Base-by-base conservation (phyloP, 768 basidiomycete genomes). In the Suillus ampliporus region DNA sequence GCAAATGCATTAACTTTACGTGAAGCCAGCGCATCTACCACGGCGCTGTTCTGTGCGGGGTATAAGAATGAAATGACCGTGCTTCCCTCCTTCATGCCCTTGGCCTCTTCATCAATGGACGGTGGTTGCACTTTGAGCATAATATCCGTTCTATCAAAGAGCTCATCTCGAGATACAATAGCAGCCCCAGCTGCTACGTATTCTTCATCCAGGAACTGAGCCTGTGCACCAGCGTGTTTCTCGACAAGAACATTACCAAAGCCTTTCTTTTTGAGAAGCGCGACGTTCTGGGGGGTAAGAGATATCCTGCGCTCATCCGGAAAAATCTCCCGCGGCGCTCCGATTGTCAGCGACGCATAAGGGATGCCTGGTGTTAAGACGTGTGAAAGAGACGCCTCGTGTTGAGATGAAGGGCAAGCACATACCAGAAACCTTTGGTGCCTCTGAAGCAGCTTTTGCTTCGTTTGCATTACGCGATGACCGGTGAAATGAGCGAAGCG, bases 91-190 rank as follows among this genome's bases (percentile, higher is more conserved):
- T 87, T 92, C 69, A 94, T 71, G 58, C 74, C 71, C 28, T 83
- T 80, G 28, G 83, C 79, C 74, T 95, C 94, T 69, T 86, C 79
- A 28, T 83, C 84, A 52, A 80, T 74, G 28, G 86, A 74, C 43
- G 94, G 94, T 46, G 93, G 87, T 65, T 92, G 84, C 63, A 95
- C 93, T 84, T 95, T 95, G 65, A 95, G 80, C 71, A 94, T 79
- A 70, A 95, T 91, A 71, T 95, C 92, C 2, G 90, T 80, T 48
- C 79, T 78, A 53, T 76, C 78, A 72, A 86, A 89, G n/a, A 94
- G 76, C 65, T 91, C 87, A 61, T 90, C 87, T 62, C 81, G 82
- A 53, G 89, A 85, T n/a, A 88, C 89, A 63, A 95, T 74, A 8
- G 85, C 88, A 41, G 92, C 94, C 8, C 94, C 94, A 31, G 91